phyloP scores from a whole-genome alignment of 805 yeast genomes.

The Zygotorulaspora florentina region DNA sequence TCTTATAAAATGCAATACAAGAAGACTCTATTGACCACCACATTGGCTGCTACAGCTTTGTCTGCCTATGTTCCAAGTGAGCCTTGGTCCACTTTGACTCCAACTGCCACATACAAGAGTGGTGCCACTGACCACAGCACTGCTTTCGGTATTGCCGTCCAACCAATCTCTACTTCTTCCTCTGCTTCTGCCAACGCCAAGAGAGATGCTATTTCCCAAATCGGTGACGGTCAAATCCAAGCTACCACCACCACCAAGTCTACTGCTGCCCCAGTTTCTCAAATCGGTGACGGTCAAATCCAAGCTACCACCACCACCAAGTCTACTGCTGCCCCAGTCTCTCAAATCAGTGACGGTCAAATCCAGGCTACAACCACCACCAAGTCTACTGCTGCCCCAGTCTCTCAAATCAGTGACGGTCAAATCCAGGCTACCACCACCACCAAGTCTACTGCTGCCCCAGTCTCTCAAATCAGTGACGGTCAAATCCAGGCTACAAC shows the following conservation, averaged over 20 bases:
- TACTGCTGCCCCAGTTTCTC: slow-evolving; percentile 31
- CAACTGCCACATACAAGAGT: slow-evolving; percentile 49
- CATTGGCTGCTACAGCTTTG: slow-evolving; percentile 45
- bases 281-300: slow-evolving; percentile 42
- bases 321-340: slow-evolving; percentile 30
- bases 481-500: slow-evolving; percentile 37
- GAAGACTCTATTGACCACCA: slow-evolving; percentile 37
- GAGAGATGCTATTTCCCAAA: slow-evolving; percentile 49
- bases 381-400: slow-evolving; percentile 29
- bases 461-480: slow-evolving; percentile 43
- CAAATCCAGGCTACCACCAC: slow-evolving; percentile 41
- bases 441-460: slow-evolving; percentile 20
- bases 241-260: slow-evolving; percentile 36
- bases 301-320: slow-evolving; percentile 33
- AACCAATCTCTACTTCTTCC: slow-evolving; percentile 42
- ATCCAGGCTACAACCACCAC: slow-evolving; percentile 25
- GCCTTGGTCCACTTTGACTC: slow-evolving; percentile 72
- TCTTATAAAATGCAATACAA: slow-evolving; percentile 42
- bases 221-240: slow-evolving; percentile 61
- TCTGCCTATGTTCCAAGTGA: slow-evolving; percentile 65
- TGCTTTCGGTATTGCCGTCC: slow-evolving; percentile 66
- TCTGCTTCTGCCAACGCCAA: slow-evolving; percentile 35
- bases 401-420: slow-evolving; percentile 44
- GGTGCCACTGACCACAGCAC: slow-evolving; percentile 53
- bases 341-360: slow-evolving; percentile 47